Base-by-base conservation (phyloP, 352 stramenopile species). In the Globisporangium mamillatum region DNA sequence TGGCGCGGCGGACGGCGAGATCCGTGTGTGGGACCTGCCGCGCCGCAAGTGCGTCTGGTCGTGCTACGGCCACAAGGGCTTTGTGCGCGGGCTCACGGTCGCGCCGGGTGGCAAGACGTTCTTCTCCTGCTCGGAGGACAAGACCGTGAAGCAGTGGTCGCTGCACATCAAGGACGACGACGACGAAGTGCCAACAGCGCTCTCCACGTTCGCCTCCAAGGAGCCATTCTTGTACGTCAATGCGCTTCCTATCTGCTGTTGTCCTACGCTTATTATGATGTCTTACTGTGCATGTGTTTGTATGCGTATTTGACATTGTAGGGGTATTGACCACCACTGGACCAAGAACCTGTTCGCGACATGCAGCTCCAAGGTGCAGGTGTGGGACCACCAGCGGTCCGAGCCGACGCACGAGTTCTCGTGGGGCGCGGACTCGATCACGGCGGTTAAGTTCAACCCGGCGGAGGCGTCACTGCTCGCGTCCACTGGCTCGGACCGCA, bases 301-400 rank as follows among this genome's bases (percentile, higher is more conserved):
- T 67, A 46, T 60, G 10, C 50, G 4, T 60, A 36, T 73, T 48
- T 62, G 10, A 52, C 84, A 74, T 34, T 95, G 97, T 67, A 98
- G 97, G 72, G 97, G 91, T 16, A 98, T 99, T 58, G 97, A 99
- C 78, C 97, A 99, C 82, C 96, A 99, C 72, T 99, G 96, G 96
- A 90, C 75, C 64, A 88, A 99, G 64, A 80, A 88, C 52, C 80
- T 95, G 64, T 98, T 99, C 68, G 92, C 89, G 18, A 97, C 92
- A n/a, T 97, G 91, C 72, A 89, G 86, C 60, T 94, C 88, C 36
- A 82, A 97, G 63, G 96, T 99, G 32, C 89, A 98, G 71, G 82
- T 99, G 16, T 99, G 98, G 98, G 92, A 98, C 73, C 89, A 93
- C 7, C 84, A 89, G 54, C 89, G 97, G 34, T 93, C 90, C 48